Evolutionary conservation across 2,329 filamentous ascomycete species (phyloP), one percentile per base, ranked within the genome.

Genomic region (Diplodia seriata): DNA sequence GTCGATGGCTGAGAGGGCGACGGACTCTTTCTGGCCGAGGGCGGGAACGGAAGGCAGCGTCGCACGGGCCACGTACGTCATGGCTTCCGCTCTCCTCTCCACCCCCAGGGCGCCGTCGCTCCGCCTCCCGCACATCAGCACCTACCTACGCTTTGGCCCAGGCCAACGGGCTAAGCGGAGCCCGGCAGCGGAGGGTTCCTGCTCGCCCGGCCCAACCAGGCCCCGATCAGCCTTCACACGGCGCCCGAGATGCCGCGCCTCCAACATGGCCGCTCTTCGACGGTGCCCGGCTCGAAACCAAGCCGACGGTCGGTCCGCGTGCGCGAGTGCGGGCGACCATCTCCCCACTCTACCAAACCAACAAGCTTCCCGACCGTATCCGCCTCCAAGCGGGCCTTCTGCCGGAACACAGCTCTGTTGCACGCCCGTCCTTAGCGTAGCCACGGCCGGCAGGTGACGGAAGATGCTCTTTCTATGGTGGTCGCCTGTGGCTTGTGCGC

Each of bases 81-180:
- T 31, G n/a, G 36, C 49, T 26, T 59, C 55, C 55, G 55, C 55
- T 26, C 55, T 59, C 55, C 55, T 43, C 55, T 43, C 55, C 55
- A 43, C 55, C 55, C 55, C 55, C 20, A 18, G 20, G 8, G 20
- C 23, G 11, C 26, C 36, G 18, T 26, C 55, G n/a, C 55, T 43
- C 55, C 55, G 23, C 23, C 23, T 26, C 23, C 23, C 23, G 23
- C 23, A 26, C 23, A 26, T 26, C 23, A 26, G 23, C 23, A 26
- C 15, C 23, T 29, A 26, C 15, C 23, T 29, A 6, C 20, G 20
- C 50, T 26, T 29, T n/a, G n/a, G 29, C 31, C 29, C 53, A 38
- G 53, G 9, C 53, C 36, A 59, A 43, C 55, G 3, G 23, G n/a
- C n/a, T n/a, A n/a, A n/a, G n/a, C n/a, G n/a, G n/a, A n/a, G n/a